Evolutionary conservation across 371 early-diverging fungal genomes (phyloP), one percentile per base, ranked within the genome.

Genomic region (Mucor indicus): DNA sequence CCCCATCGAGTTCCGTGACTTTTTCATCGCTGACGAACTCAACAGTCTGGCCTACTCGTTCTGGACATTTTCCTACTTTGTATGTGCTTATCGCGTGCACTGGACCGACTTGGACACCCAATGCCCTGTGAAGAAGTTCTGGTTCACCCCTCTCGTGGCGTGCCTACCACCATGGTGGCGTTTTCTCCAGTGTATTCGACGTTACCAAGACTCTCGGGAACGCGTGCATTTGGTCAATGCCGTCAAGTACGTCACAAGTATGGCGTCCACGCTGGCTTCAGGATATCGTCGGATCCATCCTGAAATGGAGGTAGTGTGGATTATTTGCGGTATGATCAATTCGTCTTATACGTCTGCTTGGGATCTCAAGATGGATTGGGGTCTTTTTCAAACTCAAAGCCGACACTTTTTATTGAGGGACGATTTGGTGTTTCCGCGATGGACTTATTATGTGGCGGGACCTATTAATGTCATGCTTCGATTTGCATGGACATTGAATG

Each of bases 281-380:
- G 72, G 72, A n/a, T 49, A 51, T 19, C 47, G 68, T 36, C 48
- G 69, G 22, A 62, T 65, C 27, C 43, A 62, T 41, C 53, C 67
- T 69, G 59, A 57, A 67, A 67, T 60, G 48, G 59, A 61, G 25
- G 43, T 65, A n/a, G 24, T 77, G 8, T 89, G 79, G 79, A 66
- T 87, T 13, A 44, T 80, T 8, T 43, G 81, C 4, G 85, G 85
- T 21, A 58, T 80, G 4, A 47, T 82, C 40, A 79, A 83, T 39
- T 81, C 87, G 16, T 37, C 67, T 17, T 90, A 85, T 63, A 78
- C 91, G 5, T 84, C 81, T 9, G 43, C 62, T 9, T 95, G 95
- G 95, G 95, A 95, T 55, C 59, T 93, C 12, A 75, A 80, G 35
- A 89, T 90, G 86, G 95, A 95, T 75, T 95, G 95, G 95, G 89